Conservation (phyloP, 176 grass and related monocot genomes). For the Carex scoparia region DNA sequence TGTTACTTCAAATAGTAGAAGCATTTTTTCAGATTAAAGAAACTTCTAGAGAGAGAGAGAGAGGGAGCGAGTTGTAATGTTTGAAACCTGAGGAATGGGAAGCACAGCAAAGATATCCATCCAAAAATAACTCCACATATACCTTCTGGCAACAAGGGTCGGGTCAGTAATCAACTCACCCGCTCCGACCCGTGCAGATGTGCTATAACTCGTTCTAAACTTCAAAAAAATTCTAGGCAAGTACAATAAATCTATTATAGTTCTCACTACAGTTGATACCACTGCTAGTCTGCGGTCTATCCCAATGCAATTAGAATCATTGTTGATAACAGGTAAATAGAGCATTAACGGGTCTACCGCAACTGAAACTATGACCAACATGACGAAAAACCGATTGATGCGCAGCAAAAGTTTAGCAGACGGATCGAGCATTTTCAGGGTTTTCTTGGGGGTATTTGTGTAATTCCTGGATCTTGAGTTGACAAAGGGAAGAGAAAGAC, state of each 20-base stretch:
- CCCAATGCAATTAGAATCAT: conserved; percentile 40
- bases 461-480: conserved; percentile 11
- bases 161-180: conserved; percentile 89
- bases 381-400: conserved; percentile 72
- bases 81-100: conserved; percentile 81
- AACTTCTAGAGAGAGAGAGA: background rate
- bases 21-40: background rate
- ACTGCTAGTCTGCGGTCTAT: conserved; percentile 63
- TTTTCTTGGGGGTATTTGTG: conserved; percentile 35
- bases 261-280: conserved; percentile 56
- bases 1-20: background rate
- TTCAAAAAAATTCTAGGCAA: conserved; percentile 59
- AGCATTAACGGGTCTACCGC: conserved; percentile 79
- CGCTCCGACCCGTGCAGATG: conserved; percentile 70
- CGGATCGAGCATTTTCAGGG: conserved; percentile 59
- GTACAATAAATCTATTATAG: conserved; percentile 75
- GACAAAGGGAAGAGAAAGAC: conserved; percentile 12
- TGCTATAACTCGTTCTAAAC: conserved; percentile 79
- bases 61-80: background rate
- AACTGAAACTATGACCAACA: conserved; percentile 70
- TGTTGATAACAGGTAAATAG: conserved; percentile 57
- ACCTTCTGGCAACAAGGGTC: conserved; percentile 48
- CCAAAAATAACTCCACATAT: conserved; percentile 61
- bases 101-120: conserved; percentile 75
- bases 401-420: conserved; percentile 60